Percentiles rank a stretch among this genome's conserved stretches.
phyloP scores from a whole-genome alignment of 2,329 filamentous ascomycete genomes.

The Fusarium poae region DNA sequence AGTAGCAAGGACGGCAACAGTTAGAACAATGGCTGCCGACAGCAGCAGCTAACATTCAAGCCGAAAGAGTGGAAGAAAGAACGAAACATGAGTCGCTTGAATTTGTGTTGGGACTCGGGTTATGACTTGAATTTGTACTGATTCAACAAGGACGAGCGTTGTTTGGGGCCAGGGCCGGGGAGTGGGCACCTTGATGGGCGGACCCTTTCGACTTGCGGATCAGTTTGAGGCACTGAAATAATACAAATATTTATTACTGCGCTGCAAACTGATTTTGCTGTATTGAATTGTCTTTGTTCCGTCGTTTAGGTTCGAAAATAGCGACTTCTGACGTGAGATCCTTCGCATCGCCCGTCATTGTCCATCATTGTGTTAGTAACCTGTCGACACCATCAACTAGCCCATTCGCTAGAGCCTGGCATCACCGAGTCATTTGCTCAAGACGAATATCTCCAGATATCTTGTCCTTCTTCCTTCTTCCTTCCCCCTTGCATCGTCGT shows the following conservation, averaged over 20 bases:
- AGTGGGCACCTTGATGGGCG: conserved; percentile 47
- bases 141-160: conserved; percentile 36
- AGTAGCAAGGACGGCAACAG: not conserved
- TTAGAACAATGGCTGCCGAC: not conserved
- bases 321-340: conserved; percentile 41
- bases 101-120: conserved; percentile 24
- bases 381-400: conserved; percentile 19
- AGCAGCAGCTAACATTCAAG: conserved; percentile 3
- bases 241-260: conserved; percentile 41
- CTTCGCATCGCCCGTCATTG: conserved; percentile 23
- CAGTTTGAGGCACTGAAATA: conserved; percentile 7
- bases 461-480: not conserved
- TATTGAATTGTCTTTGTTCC: conserved; percentile 23
- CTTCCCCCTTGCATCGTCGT: not conserved
- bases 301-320: conserved; percentile 7
- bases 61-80: conserved; percentile 1
- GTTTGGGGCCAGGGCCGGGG: conserved; percentile 37
- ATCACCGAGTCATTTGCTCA: conserved; percentile 22
- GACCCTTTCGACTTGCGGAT: conserved; percentile 30
- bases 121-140: conserved; percentile 26
- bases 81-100: conserved; percentile 15
- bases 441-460: conserved; percentile 5
- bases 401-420: conserved; percentile 24
- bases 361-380: conserved; percentile 24
- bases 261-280: conserved; percentile 1